phyloP scores from a whole-genome alignment of 2,329 filamentous ascomycete genomes.

The Verticillium zaregamsianum region DNA sequence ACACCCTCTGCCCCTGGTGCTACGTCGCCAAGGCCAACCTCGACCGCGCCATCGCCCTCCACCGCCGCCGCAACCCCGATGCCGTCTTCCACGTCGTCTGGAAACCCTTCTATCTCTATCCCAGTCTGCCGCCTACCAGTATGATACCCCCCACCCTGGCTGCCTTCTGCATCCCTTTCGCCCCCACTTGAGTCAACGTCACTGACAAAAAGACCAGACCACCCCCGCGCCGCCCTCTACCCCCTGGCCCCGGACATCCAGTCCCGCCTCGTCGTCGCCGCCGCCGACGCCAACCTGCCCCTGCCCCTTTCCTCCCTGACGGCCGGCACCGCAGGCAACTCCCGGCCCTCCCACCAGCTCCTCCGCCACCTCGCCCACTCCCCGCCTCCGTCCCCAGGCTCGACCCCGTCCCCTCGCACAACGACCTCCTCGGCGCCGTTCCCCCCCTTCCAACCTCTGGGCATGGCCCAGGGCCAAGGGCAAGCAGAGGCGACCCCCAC shows the following conservation, averaged over 20 bases:
- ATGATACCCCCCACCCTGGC: background rate
- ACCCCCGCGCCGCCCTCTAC: background rate
- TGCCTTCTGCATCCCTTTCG: background rate
- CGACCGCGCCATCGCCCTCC: constrained; percentile 38
- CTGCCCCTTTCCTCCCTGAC: background rate
- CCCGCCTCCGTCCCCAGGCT: background rate
- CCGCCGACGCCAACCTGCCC: background rate
- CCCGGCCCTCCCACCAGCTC: constrained; percentile 42
- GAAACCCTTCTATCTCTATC: constrained; percentile 42
- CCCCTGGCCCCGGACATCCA: background rate
- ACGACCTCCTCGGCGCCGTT: constrained; percentile 14
- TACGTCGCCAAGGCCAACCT: constrained; percentile 45
- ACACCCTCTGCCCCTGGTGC: constrained; percentile 49
- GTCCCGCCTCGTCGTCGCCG: background rate
- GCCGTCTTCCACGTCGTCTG: constrained; percentile 42
- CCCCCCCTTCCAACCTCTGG: constrained; percentile 11
- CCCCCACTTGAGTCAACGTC: constrained; percentile 26
- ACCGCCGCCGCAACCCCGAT: constrained; percentile 33
- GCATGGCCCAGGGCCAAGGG: constrained; percentile 6
- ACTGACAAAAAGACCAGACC: constrained; percentile 2
- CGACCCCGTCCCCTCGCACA: background rate
- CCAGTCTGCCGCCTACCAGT: constrained; percentile 25
- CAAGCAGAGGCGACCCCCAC: background rate
- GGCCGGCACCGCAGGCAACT: constrained; percentile 36
- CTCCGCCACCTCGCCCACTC: constrained; percentile 32